phyloP scores from a whole-genome alignment of 2,329 filamentous ascomycete species.

The Verticillium tricorpus region DNA sequence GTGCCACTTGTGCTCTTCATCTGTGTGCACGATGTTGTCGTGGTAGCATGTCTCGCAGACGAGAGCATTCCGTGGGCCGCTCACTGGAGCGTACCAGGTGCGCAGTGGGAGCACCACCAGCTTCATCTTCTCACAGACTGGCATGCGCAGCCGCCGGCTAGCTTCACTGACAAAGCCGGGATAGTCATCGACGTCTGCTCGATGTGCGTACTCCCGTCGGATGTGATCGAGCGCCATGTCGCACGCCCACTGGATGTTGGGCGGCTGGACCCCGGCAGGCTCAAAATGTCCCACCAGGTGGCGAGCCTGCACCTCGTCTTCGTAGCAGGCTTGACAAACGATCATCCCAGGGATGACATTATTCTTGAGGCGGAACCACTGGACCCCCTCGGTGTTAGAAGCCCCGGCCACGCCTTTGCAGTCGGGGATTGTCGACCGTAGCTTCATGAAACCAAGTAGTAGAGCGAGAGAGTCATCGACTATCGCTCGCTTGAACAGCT shows the following conservation, averaged over 20 bases:
- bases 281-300: slow-evolving; percentile 25
- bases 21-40: slow-evolving; percentile 27
- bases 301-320: slow-evolving; percentile 23
- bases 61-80: slow-evolving; percentile 18
- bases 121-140: slow-evolving; percentile 20
- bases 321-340: slow-evolving; percentile 32
- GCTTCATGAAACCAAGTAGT: slow-evolving; percentile 23
- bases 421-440: slow-evolving; percentile 16
- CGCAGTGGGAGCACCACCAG: slow-evolving; percentile 15
- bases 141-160: slow-evolving; percentile 18
- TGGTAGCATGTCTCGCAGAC: slow-evolving; percentile 32
- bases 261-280: slow-evolving; percentile 16
- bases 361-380: slow-evolving; percentile 25
- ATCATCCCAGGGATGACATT: slow-evolving; percentile 26
- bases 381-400: slow-evolving; percentile 18
- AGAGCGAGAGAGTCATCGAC: slow-evolving; percentile 20
- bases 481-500: slow-evolving; percentile 23
- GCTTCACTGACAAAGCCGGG: slow-evolving; percentile 24
- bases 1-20: slow-evolving; percentile 20
- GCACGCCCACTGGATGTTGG: slow-evolving; percentile 27
- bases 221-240: slow-evolving; percentile 26
- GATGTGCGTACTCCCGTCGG: slow-evolving; percentile 20
- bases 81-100: slow-evolving; percentile 26
- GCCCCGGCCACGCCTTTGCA: slow-evolving; percentile 23
- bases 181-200: slow-evolving; percentile 20